Evolutionary conservation across 805 yeast genomes (phyloP), one percentile per base, ranked within the genome.

Genomic region (Wickerhamiella parazyma): DNA sequence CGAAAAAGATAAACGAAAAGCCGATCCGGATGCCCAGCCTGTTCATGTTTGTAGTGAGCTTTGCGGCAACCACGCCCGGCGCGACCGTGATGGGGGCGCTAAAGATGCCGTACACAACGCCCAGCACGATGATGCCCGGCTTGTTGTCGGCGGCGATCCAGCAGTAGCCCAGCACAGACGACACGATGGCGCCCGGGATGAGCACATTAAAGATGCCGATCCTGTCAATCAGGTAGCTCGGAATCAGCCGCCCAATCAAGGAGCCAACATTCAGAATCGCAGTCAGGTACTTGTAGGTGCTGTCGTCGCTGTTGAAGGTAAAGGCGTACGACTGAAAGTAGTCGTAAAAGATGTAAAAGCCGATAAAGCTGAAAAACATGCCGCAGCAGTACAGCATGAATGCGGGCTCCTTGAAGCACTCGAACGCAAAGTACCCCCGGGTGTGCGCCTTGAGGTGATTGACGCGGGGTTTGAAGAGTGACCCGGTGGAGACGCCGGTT

Each of bases 1-100:
- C 69, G 34, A 78, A 76, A 7, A 67, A 51, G 8, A 70, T 64
- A 21, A 81, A 64, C 0, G 85, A 71, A 26, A 75, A 44, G 4
- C 81, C 81, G 85, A 82, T 78, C 9, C 59, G 49, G 3, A 50
- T 46, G 11, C 62, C 60, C n/a, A 55, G 45, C 26, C 49, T 35
- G 17, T 49, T 49, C 38, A 50, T 17, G 26, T 55, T 48, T 9
- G 53, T 46, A 8, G 57, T 57, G 28, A 53, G 44, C 20, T 46
- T 46, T 6, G 61, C 59, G 6, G 56, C 44, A 31, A 56, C 49
- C 0, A 55, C 51, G 4, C 60, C 60, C 26, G 58, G 54, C 25
- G 59, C 44, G n/a, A 58, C 50, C 18, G 54, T 54, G 10, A 51
- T 38, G 7, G 56, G 48, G 2, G 63, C 63, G 22, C 57, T 50